Percentiles rank a stretch among this genome's conserved stretches.
Conservation (phyloP, 2,329 filamentous ascomycete genomes). For the Fusarium nodosum region DNA sequence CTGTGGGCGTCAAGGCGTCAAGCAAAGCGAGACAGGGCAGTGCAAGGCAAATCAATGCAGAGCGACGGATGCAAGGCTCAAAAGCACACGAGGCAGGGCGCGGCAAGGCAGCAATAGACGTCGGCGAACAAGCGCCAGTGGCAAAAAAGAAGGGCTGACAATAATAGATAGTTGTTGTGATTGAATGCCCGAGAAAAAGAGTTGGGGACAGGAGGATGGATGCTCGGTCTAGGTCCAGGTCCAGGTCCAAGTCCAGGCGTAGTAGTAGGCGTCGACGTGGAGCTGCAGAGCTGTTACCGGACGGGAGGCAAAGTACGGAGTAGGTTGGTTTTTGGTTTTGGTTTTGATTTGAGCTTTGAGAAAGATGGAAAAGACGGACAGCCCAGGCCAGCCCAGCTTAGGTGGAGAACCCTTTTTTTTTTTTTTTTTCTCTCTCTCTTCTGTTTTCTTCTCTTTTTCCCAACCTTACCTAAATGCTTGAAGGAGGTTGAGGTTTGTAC, state of each 20-base stretch:
- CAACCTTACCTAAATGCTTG: slow-evolving; percentile 32
- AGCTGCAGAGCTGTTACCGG: slow-evolving; percentile 37
- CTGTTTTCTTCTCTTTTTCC: slow-evolving; percentile 13
- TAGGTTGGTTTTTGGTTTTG: slow-evolving; percentile 29
- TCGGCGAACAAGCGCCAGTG: slow-evolving; percentile 41
- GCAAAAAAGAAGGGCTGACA: slow-evolving; percentile 28
- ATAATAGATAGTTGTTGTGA: slow-evolving; percentile 26
- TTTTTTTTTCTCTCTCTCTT: no score
- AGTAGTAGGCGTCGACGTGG: slow-evolving; percentile 34
- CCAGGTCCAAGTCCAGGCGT: slow-evolving; percentile 40
- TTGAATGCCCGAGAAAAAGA: slow-evolving; percentile 34
- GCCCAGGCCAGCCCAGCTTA: slow-evolving; percentile 30
- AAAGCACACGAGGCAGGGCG: slow-evolving; percentile 28
- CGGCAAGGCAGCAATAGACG: slow-evolving; percentile 35
- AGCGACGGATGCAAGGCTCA: slow-evolving; percentile 33
- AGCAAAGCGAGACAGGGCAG: slow-evolving; percentile 33
- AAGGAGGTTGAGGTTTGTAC: slow-evolving; percentile 24
- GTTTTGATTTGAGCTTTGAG: slow-evolving; percentile 23
- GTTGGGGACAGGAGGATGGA: slow-evolving; percentile 38
- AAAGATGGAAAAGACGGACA: slow-evolving; percentile 26
- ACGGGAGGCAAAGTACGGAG: slow-evolving; percentile 40
- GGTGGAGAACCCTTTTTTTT: slow-evolving; percentile 41
- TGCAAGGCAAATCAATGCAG: slow-evolving; percentile 37
- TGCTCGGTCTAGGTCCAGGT: slow-evolving; percentile 40
- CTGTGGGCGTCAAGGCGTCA: slow-evolving; percentile 40